Evolutionary conservation across 129 eudicot genomes (phyloP).

Genomic region (Saussurea involucrata): DNA sequence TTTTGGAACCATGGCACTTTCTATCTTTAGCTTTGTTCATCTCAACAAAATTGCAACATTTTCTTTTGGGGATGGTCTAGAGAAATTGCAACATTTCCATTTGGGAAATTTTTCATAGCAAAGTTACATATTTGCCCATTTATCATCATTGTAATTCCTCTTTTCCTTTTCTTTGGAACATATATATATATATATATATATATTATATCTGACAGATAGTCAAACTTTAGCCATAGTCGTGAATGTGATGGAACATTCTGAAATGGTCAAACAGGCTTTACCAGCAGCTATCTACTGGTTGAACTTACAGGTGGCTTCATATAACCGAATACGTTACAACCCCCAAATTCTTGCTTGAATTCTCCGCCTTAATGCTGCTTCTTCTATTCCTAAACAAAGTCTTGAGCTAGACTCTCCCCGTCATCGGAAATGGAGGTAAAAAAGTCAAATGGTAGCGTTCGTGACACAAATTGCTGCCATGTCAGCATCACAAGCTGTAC

Average conservation of each 20-base stretch:
- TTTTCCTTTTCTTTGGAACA: not conserved
- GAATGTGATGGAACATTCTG: conserved; percentile 66
- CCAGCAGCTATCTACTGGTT: conserved; percentile 99
- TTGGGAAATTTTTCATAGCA: not conserved
- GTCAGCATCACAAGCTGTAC: conserved; percentile 19
- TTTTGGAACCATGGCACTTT: not conserved
- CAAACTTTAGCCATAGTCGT: conserved; percentile 30
- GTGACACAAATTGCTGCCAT: conserved; percentile 7
- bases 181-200: too few species aligned
- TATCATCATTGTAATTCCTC: not conserved
- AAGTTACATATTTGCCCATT: not conserved
- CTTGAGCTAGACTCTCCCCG: conserved; percentile 24
- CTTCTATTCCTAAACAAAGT: conserved; percentile 61
- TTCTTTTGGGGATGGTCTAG: not conserved
- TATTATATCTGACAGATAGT: not conserved
- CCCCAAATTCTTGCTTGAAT: conserved; percentile 55
- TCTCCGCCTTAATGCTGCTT: conserved; percentile 53
- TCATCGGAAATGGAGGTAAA: not conserved
- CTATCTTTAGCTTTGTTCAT: not conserved
- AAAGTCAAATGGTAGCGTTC: not conserved
- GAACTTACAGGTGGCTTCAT: conserved; percentile 98
- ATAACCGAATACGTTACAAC: conserved; percentile 31
- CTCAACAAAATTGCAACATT: not conserved
- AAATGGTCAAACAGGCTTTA: conserved; percentile 92
- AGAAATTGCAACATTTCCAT: not conserved